Percentiles rank a stretch among this genome's conserved stretches.
Evolutionary conservation across 345 rosid genomes (phyloP).

Genomic region (Clausena lansium): DNA sequence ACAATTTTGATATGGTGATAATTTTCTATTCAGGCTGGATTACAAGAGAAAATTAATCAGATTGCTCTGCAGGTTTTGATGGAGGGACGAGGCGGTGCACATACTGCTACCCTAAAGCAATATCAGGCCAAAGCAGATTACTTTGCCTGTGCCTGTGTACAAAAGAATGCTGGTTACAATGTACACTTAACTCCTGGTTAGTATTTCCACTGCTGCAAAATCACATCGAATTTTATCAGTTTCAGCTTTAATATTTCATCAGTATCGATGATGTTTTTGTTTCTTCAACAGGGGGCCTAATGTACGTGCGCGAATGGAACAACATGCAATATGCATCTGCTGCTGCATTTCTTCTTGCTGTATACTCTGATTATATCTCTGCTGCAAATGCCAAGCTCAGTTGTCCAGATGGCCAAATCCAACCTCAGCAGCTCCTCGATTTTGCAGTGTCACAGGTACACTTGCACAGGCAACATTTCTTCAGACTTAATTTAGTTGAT

Average conservation of each 20-base stretch:
- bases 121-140: constrained; percentile 77
- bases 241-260: no score
- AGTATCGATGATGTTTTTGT: neutral
- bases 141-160: constrained; percentile 78
- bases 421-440: constrained; percentile 53
- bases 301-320: constrained; percentile 84
- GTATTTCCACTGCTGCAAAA: constrained; percentile 7
- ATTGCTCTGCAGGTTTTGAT: constrained; percentile 43
- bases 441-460: constrained; percentile 73
- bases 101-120: constrained; percentile 46
- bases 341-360: constrained; percentile 62
- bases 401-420: constrained; percentile 59
- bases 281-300: constrained; percentile 53
- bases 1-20: neutral
- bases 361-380: constrained; percentile 64
- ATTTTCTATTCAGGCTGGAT: neutral
- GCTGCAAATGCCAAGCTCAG: constrained; percentile 56
- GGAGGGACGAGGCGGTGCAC: constrained; percentile 50
- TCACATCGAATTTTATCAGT: neutral
- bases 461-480: neutral
- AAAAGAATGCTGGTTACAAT: constrained; percentile 75
- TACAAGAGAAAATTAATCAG: neutral
- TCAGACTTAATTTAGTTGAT: neutral
- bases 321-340: constrained; percentile 78
- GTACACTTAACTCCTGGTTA: constrained; percentile 65